Conservation (phyloP, 176 grass and related monocot genomes). For the Puya raimondii region DNA sequence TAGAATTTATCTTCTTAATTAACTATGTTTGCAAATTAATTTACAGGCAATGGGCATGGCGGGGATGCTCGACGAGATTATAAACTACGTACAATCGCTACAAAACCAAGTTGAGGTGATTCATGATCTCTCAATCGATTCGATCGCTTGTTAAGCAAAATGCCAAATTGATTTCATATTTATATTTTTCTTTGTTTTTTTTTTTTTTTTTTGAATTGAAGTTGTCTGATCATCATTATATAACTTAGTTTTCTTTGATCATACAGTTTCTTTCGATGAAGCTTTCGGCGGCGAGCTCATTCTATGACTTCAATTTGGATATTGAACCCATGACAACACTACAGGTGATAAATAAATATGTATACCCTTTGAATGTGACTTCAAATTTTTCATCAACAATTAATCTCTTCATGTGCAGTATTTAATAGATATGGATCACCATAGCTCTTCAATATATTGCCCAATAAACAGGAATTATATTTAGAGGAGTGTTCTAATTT, state of each 20-base stretch:
- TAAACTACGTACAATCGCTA: conserved; percentile 27
- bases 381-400: background rate
- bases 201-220: too few relatives aligned
- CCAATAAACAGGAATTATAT: background rate
- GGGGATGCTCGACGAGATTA: conserved; percentile 21
- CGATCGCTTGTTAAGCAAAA: background rate
- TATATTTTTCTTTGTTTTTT: too few relatives aligned
- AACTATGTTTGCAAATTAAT: background rate
- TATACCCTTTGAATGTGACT: background rate
- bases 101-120: conserved; percentile 27
- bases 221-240: background rate
- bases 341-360: conserved; percentile 6
- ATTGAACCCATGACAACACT: conserved; percentile 2
- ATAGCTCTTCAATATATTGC: background rate
- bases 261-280: conserved; percentile 24
- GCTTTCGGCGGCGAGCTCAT: conserved; percentile 19
- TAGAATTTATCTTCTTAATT: background rate
- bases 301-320: conserved; percentile 12
- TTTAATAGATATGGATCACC: background rate
- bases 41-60: conserved; percentile 14
- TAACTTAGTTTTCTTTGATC: background rate
- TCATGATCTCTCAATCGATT: background rate
- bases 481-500: background rate
- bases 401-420: conserved; percentile 1
- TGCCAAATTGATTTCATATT: background rate